Evolutionary conservation across 768 basidiomycete genomes (phyloP).

Genomic region (Boletus fagicola): DNA sequence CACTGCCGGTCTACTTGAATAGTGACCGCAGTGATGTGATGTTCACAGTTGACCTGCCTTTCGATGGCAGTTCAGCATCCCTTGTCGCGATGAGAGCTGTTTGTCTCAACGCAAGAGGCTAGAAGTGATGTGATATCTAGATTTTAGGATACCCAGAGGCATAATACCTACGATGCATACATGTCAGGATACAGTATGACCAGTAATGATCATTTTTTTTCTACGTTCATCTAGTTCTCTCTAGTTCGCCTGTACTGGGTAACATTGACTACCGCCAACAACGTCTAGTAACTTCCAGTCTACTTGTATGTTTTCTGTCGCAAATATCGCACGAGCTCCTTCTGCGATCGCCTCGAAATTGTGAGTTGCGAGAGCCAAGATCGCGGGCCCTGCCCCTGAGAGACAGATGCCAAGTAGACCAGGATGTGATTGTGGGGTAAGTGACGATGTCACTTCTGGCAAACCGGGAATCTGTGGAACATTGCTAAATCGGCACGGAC

Average conservation of each 20-base stretch:
- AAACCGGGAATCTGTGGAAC: constrained; percentile 84
- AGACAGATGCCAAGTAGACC: constrained; percentile 97
- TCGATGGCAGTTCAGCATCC: constrained; percentile 62
- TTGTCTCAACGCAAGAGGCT: constrained; percentile 83
- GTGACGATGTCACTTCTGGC: constrained; percentile 82
- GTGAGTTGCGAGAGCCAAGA: constrained; percentile 86
- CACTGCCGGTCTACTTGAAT: constrained; percentile 92
- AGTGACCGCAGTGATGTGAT: constrained; percentile 84
- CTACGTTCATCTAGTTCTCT: neutral
- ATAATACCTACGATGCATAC: constrained; percentile 27
- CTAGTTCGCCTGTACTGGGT: constrained; percentile 14
- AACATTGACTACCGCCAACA: constrained; percentile 41
- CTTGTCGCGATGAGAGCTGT: constrained; percentile 86
- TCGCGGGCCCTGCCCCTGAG: constrained; percentile 96
- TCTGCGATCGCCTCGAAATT: constrained; percentile 85
- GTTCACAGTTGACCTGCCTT: constrained; percentile 84
- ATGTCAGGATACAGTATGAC: constrained; percentile 18
- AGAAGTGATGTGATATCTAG: constrained; percentile 11
- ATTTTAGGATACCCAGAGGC: constrained; percentile 23
- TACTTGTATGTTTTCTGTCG: constrained; percentile 67
- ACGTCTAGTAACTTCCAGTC: constrained; percentile 89
- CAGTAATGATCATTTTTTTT: constrained; percentile 19
- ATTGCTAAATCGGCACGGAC: neutral
- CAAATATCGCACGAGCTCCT: constrained; percentile 75
- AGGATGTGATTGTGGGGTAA: constrained; percentile 87